Evolutionary conservation across 2,329 filamentous ascomycete genomes (phyloP).

Genomic region (Cercospora brassicicola): DNA sequence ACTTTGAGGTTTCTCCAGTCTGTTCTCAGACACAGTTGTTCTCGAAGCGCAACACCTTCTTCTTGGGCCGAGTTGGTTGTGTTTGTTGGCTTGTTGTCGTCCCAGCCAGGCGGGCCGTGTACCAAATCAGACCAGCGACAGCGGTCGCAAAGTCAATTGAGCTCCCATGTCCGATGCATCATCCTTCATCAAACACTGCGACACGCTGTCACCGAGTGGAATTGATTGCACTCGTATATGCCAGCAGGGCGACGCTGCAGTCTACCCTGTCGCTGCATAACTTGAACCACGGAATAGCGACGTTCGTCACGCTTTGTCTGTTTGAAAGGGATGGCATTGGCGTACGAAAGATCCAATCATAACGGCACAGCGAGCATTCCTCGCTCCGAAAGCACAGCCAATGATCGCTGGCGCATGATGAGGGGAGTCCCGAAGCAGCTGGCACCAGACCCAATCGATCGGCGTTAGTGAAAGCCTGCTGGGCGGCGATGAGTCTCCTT

Average conservation of each 20-base stretch:
- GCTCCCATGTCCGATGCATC: neutral
- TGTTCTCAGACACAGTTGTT: neutral
- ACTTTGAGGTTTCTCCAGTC: neutral
- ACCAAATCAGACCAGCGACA: neutral
- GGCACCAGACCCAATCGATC: constrained; percentile 10
- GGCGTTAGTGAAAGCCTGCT: constrained; percentile 2
- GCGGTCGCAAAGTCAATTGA: neutral
- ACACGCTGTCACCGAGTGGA: neutral
- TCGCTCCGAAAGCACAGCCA: neutral
- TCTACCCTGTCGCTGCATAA: neutral
- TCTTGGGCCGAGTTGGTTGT: neutral
- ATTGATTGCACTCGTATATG: neutral
- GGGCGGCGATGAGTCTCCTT: constrained; percentile 6
- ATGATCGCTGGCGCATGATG: constrained; percentile 1
- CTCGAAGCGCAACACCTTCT: neutral
- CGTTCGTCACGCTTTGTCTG: neutral
- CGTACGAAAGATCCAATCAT: constrained; percentile 15
- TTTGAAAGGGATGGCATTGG: neutral
- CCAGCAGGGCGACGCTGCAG: neutral
- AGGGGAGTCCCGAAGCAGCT: constrained; percentile 10
- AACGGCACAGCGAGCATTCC: neutral
- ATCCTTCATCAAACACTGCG: neutral
- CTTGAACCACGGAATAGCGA: neutral
- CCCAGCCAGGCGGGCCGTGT: neutral
- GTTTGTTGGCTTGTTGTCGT: neutral